These are phyloP conservation scores for Trametes cubensis DNA, from an alignment of 768 basidiomycete genomes.

Conservation along the genomic window DNA sequence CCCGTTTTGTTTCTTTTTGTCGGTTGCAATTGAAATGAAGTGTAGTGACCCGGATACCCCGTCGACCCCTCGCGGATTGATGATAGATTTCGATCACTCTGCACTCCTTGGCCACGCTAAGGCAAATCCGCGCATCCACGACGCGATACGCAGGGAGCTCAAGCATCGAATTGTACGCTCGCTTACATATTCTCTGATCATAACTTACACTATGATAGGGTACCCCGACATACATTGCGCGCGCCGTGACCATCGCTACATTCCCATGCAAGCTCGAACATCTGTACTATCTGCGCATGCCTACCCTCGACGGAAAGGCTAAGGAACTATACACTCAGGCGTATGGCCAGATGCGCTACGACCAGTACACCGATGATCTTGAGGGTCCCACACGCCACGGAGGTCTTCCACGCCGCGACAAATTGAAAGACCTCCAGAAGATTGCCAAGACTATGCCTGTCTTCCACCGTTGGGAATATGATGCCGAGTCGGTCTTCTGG, in stretches of 20 bases:
- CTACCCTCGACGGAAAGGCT: constrained; percentile 1
- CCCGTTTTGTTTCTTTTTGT: too few relatives aligned
- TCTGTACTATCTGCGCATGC: constrained; percentile 6
- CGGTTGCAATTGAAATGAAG: too few relatives aligned
- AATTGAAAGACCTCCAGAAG: too few relatives aligned
- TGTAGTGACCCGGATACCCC: neutral
- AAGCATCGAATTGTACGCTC: neutral
- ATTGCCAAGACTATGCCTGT: neutral
- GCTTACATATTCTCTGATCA: too few relatives aligned
- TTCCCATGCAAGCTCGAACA: neutral
- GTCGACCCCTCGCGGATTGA: too few relatives aligned
- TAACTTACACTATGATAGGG: neutral
- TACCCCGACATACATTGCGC: constrained; percentile 7
- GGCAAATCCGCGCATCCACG: too few relatives aligned
- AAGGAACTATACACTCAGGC: constrained; percentile 1
- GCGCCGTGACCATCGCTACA: neutral
- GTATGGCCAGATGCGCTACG: constrained; percentile 12
- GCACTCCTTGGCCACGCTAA: too few relatives aligned
- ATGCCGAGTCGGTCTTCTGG: constrained; percentile 21
- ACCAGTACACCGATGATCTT: constrained; percentile 9
- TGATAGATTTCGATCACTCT: too few relatives aligned
- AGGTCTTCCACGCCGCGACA: neutral
- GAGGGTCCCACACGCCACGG: neutral
- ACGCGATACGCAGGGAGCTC: neutral
- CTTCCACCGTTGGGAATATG: constrained; percentile 16